A percentile compares a stretch with the other conserved stretches of the same genome.
Conservation (phyloP, 441 rosid genomes). For the Jatropha multifida region DNA sequence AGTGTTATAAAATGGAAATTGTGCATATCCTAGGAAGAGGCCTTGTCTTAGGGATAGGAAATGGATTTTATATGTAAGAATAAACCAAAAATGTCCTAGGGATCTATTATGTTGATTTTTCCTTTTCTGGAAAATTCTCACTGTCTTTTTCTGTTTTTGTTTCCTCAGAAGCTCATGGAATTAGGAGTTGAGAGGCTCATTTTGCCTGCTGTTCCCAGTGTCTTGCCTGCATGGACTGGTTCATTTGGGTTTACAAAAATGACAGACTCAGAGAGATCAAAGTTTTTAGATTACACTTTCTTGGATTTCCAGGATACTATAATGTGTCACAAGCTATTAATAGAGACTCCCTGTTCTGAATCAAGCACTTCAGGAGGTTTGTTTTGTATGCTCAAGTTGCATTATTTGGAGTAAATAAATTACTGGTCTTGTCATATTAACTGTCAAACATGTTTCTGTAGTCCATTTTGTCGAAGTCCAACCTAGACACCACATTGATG, state of each 20-base stretch:
- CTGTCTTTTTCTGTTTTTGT: constrained; percentile 15
- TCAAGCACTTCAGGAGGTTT: constrained; percentile 39
- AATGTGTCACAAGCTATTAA: constrained; percentile 64
- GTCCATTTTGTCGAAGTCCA: constrained; percentile 37
- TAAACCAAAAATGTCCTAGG: not conserved
- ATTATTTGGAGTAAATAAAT: constrained; percentile 10
- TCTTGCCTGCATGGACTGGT: constrained; percentile 65
- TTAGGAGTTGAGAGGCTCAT: constrained; percentile 72
- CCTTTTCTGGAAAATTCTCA: not conserved
- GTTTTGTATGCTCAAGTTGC: not conserved
- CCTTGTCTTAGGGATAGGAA: not conserved
- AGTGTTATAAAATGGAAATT: not conserved
- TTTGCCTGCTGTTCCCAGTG: constrained; percentile 74
- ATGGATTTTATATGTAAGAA: not conserved
- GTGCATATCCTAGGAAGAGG: not conserved
- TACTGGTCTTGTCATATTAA: not conserved
- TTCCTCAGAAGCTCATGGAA: constrained; percentile 59
- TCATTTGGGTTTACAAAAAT: constrained; percentile 77
- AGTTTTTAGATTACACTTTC: constrained; percentile 52
- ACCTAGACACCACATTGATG: constrained; percentile 27
- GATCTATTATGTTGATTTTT: not conserved
- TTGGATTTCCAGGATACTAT: constrained; percentile 70
- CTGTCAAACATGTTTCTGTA: constrained; percentile 9
- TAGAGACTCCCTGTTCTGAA: constrained; percentile 28
- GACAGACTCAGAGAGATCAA: constrained; percentile 46